phyloP scores from a whole-genome alignment of 2,329 filamentous ascomycete genomes.

The Diplodia sapinea region DNA sequence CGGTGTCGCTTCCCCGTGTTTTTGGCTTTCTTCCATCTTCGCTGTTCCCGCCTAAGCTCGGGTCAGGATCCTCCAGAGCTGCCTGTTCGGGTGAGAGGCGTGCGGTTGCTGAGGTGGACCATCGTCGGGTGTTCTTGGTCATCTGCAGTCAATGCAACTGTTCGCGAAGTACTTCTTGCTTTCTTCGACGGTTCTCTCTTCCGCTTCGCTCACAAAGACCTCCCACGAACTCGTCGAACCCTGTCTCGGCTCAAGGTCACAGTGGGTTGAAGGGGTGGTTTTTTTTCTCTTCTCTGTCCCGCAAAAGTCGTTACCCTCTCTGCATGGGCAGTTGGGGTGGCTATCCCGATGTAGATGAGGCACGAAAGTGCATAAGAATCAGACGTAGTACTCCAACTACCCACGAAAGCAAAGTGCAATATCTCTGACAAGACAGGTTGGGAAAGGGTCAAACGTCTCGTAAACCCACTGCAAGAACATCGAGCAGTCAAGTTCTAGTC shows the following conservation, averaged over 20 bases:
- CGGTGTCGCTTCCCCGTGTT: background rate
- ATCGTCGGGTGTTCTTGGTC: background rate
- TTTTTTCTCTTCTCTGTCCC: background rate
- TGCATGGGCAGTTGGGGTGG: background rate
- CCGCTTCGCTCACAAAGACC: background rate
- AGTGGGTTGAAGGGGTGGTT: background rate
- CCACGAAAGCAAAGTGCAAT: background rate
- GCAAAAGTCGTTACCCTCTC: background rate
- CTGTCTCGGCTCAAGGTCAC: background rate
- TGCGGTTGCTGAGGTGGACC: background rate
- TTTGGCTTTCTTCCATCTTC: background rate
- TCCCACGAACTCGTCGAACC: background rate
- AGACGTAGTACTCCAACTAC: background rate
- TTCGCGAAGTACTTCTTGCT: background rate
- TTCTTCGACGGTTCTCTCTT: background rate
- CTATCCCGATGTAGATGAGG: background rate
- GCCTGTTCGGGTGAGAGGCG: background rate
- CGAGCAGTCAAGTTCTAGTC: slow-evolving; percentile 10
- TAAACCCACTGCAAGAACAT: background rate
- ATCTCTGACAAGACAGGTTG: background rate
- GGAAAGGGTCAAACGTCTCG: background rate
- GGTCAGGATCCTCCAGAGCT: background rate
- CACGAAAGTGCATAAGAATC: background rate
- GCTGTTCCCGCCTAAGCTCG: background rate
- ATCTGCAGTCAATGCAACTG: background rate